A percentile compares a stretch with the other conserved stretches of the same genome.
Conservation (phyloP, 1,139 yeast genomes). For the Trichomonascaceae sp. region DNA sequence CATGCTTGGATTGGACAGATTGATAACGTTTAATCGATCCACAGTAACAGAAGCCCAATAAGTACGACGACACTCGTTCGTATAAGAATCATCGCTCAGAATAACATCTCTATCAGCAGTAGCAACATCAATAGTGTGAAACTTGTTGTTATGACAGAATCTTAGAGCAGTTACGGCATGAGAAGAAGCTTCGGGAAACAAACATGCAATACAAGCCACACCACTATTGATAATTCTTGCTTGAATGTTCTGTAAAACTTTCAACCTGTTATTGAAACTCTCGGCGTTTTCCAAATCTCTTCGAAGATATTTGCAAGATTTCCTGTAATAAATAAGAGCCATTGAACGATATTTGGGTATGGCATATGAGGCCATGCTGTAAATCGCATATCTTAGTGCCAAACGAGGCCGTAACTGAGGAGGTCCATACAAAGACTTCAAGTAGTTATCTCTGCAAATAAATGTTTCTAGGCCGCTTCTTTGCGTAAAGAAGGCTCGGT, state of each 20-base stretch:
- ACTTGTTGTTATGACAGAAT: background rate
- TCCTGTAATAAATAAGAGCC: background rate
- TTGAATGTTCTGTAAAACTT: background rate
- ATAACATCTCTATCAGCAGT: background rate
- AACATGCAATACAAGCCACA: background rate
- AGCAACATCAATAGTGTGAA: background rate
- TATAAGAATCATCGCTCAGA: background rate
- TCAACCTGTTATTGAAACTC: background rate
- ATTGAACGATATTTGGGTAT: background rate
- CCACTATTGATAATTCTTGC: background rate
- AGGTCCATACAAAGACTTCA: background rate
- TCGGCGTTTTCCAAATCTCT: background rate
- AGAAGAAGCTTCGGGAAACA: background rate
- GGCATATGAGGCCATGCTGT: background rate
- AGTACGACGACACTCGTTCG: conserved; percentile 3
- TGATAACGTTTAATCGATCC: background rate
- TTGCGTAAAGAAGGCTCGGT: background rate
- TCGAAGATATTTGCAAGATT: background rate
- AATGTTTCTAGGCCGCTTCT: background rate
- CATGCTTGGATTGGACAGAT: background rate
- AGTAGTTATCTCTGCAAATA: background rate
- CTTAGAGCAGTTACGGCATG: background rate
- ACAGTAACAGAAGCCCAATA: background rate
- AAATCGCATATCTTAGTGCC: background rate
- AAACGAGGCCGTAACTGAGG: background rate